Base-by-base conservation (phyloP, 176 grass and related monocot genomes). In the Cenchrus americanus region DNA sequence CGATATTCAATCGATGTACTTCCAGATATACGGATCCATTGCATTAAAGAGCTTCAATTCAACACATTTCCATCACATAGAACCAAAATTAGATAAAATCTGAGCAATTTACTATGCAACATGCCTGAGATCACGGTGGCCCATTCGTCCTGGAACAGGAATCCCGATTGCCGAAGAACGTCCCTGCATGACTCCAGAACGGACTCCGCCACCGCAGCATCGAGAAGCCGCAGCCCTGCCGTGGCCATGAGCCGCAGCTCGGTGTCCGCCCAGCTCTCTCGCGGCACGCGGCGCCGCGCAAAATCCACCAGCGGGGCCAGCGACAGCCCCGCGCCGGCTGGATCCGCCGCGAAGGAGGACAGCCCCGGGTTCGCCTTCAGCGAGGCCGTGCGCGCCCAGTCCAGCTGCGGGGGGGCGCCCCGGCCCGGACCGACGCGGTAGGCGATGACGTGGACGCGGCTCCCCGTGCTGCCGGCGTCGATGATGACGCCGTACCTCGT, bases 241-340 rank as follows among this genome's bases (percentile, higher is more conserved):
- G 96, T 98, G 53, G 91, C 96, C 96, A 98, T 92, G 55, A 98
- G 85, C 77, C 96, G 78, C 66, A 98, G 84, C 83, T 98, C 91
- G 13, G 89, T 92, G 30, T 76, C 24, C 51, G 7, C 87, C 93
- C 87, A 87, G 14, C 70, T 85, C 23, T 77, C 85, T 68, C 68
- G 85, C 50, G 77, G 61, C 73, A 98, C 87, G 41, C 67, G 90
- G 34, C 73, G 83, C 50, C 83, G 78, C 0, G 87, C 96, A 4
- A 95, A 98, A 70, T 98, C 87, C 78, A 98, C 8, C 49, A 98
- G 87, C 30, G 88, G 88, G 48, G 87, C 66, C 62, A 98, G 82
- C 23, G 88, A 95, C 63, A 68, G 81, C 47, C 96, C 93, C 34
- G 91, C 90, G 75, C 69, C 48, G 40, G 80, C 47, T 6, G 92